Evolutionary conservation across 768 basidiomycete species (phyloP), one percentile per base, ranked within the genome.

Genomic region (Suillus tomentosus): DNA sequence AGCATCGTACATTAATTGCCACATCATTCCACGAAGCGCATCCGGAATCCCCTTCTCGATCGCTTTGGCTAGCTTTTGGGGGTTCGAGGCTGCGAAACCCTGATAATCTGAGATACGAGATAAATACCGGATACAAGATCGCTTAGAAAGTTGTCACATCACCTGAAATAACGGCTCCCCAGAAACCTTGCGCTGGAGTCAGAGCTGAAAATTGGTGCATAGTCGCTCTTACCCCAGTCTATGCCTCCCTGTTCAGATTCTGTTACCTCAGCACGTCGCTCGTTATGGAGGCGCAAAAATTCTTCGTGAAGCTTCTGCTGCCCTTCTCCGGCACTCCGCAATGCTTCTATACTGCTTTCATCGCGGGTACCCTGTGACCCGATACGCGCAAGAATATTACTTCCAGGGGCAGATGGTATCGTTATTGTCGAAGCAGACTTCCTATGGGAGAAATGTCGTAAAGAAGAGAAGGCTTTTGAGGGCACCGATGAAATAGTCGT

Each of bases 91-190:
- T 6, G 97, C 97, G 63, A 95, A 96, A 5, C 78, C 81, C 72
- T 95, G 92, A 73, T 99, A 99, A 75, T 98, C 95, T 89, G 64
- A 22, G 53, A 39, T 34, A 31, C 39, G 47, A n/a, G 17, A 61
- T 76, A 31, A 66, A 61, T 45, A 50, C 22, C 15, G 43, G 8
- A 54, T 55, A 62, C 14, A 22, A 63, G 27, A 58, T 47, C 50
- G 55, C 43, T 27, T 37, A 62, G 62, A 24, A 22, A 43, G 31
- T 31, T 27, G 40, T 43, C 37, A 68, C 78, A 48, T 70, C 1
- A 91, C 92, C 92, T 68, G 91, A 92, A 73, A 98, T 90, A 3
- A 99, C 96, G 11, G 83, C 85, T 1, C 95, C 96, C 97, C 97
- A 97, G 79, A 99, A 97, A 69, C 91, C 93, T 95, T 67, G 54